phyloP scores from a whole-genome alignment of 2,329 filamentous ascomycete genomes.

The Fusarium sp. region DNA sequence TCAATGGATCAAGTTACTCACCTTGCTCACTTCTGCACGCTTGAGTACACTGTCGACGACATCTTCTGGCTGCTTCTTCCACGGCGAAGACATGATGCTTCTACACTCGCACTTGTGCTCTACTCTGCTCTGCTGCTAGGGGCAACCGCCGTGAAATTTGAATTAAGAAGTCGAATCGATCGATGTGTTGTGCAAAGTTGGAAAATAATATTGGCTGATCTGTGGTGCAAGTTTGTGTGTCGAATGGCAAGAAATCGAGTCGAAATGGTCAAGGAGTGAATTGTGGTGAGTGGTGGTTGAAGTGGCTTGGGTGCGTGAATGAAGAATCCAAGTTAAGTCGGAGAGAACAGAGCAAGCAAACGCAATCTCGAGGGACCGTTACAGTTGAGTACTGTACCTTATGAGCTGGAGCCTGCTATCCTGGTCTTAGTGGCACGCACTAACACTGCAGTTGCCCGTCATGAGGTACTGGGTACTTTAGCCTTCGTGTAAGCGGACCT shows the following conservation, averaged over 20 bases:
- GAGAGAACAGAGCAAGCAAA: slow-evolving; percentile 11
- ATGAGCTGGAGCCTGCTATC: slow-evolving; percentile 25
- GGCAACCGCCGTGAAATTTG: slow-evolving; percentile 26
- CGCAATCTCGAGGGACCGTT: slow-evolving; percentile 24
- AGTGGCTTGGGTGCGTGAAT: slow-evolving; percentile 19
- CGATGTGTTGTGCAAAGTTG: not conserved
- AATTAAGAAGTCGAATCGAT: slow-evolving; percentile 3
- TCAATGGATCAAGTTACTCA: slow-evolving; percentile 50
- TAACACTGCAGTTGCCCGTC: slow-evolving; percentile 25
- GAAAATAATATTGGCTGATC: not conserved
- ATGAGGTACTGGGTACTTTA: slow-evolving; percentile 17
- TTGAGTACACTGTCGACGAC: slow-evolving; percentile 76
- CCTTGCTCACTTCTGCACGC: slow-evolving; percentile 80
- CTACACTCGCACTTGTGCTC: slow-evolving; percentile 18
- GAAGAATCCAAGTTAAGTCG: slow-evolving; percentile 22
- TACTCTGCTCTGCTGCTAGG: slow-evolving; percentile 35
- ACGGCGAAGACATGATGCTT: slow-evolving; percentile 66
- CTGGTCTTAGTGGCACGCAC: slow-evolving; percentile 10
- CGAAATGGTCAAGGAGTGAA: slow-evolving; percentile 23
- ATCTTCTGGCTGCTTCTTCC: slow-evolving; percentile 70
- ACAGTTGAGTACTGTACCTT: slow-evolving; percentile 9
- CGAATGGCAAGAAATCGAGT: slow-evolving; percentile 16
- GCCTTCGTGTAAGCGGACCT: not conserved
- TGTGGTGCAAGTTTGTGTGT: not conserved
- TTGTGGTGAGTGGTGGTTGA: slow-evolving; percentile 27